A percentile compares a stretch with the other conserved stretches of the same genome.
These are phyloP conservation scores for Schizosaccharomyces octosporus DNA, from an alignment of 805 yeast genomes.

Conservation along the genomic window DNA sequence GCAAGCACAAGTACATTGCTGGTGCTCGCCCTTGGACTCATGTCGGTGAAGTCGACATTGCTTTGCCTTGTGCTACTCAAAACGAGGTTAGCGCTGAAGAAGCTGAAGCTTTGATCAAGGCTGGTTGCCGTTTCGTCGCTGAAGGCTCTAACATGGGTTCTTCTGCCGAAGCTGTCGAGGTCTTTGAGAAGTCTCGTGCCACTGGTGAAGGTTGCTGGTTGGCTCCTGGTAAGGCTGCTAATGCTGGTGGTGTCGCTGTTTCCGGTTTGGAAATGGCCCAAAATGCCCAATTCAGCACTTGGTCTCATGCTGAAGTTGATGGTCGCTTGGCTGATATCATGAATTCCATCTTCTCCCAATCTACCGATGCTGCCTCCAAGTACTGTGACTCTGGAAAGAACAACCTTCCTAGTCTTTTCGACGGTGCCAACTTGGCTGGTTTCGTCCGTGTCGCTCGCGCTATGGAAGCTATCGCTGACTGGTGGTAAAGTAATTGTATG, in stretches of 20 bases:
- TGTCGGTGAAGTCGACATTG: conserved; percentile 80
- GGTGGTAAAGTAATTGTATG: conserved; percentile 11
- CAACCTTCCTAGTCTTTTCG: conserved; percentile 76
- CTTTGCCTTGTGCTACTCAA: conserved; percentile 95
- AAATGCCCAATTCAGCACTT: conserved; percentile 77
- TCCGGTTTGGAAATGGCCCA: conserved; percentile 98
- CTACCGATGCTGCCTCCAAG: conserved; percentile 63
- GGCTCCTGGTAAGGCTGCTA: conserved; percentile 98
- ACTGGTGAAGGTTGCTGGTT: conserved; percentile 50
- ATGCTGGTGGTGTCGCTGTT: conserved; percentile 98
- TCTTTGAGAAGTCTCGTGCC: conserved; percentile 37
- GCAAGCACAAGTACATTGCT: conserved; percentile 42
- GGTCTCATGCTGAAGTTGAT: conserved; percentile 89
- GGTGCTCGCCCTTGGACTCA: conserved; percentile 94
- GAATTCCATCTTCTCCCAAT: conserved; percentile 78
- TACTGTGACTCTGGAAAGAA: conserved; percentile 40
- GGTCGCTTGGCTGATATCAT: conserved; percentile 71
- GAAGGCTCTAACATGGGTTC: conserved; percentile 99
- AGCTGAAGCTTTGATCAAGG: conserved; percentile 79
- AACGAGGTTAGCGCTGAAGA: conserved; percentile 93
- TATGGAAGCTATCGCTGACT: conserved; percentile 93
- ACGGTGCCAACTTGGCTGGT: conserved; percentile 98
- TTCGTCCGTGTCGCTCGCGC: conserved; percentile 96
- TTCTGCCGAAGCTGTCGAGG: conserved; percentile 86
- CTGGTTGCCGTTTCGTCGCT: conserved; percentile 81